Evolutionary conservation across 768 basidiomycete species (phyloP).

Genomic region (Serendipita sp.): DNA sequence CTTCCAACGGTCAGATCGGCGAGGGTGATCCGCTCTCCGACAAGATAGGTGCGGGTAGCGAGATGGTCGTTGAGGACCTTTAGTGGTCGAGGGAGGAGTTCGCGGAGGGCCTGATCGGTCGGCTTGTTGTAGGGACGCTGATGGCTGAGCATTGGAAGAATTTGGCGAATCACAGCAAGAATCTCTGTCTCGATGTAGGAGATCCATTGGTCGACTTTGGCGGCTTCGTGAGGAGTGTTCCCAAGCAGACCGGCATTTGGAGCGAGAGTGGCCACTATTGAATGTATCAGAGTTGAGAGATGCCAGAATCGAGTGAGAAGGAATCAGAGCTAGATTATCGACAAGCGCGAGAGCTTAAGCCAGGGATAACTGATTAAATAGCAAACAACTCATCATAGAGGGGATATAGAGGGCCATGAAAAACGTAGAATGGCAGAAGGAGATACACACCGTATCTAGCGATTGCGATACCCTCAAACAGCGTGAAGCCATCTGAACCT

Average conservation of each 20-base stretch:
- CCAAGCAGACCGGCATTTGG: conserved; percentile 73
- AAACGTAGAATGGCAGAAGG: not conserved
- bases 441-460: conserved; percentile 70
- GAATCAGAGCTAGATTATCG: conserved; percentile 25
- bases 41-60: conserved; percentile 69
- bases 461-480: conserved; percentile 68
- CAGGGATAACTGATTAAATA: conserved; percentile 62
- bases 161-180: conserved; percentile 22
- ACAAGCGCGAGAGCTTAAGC: conserved; percentile 40
- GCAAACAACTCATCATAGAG: conserved; percentile 26
- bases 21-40: conserved; percentile 85
- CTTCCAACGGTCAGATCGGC: conserved; percentile 68
- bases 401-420: not conserved
- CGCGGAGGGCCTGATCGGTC: conserved; percentile 30
- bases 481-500: conserved; percentile 54
- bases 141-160: conserved; percentile 28
- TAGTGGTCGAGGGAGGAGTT: conserved; percentile 44
- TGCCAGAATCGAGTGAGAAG: conserved; percentile 1
- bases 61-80: conserved; percentile 61
- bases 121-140: conserved; percentile 63
- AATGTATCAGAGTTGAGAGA: not conserved
- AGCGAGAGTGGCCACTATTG: conserved; percentile 56
- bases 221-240: conserved; percentile 42
- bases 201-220: conserved; percentile 74
- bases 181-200: conserved; percentile 61